These are phyloP conservation scores for Rhododendron simsii DNA, from an alignment of 148 eudicot species.

Conservation along the genomic window DNA sequence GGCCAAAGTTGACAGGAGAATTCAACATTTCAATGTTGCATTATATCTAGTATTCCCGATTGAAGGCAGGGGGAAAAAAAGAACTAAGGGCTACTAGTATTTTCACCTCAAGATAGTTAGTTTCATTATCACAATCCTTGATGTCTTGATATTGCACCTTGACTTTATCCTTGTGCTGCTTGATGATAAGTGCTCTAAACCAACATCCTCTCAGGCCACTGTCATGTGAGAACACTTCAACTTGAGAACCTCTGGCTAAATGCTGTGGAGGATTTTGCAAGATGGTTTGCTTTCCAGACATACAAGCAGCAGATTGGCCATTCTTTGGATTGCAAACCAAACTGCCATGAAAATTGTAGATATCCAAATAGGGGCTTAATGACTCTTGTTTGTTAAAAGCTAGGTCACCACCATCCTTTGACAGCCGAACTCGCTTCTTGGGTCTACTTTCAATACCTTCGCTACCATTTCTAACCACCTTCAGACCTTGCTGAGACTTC, in stretches of 20 bases:
- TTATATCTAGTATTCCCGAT: background rate
- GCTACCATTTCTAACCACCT: slow-evolving; percentile 17
- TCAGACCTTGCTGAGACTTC: slow-evolving; percentile 18
- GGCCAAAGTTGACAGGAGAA: background rate
- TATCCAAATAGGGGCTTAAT: slow-evolving; percentile 6
- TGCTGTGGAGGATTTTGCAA: slow-evolving; percentile 6
- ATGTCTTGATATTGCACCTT: slow-evolving; percentile 73
- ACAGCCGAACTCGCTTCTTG: slow-evolving; percentile 54
- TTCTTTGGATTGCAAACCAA: background rate
- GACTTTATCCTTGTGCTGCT: slow-evolving; percentile 63
- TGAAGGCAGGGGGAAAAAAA: background rate
- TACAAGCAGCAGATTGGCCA: slow-evolving; percentile 5
- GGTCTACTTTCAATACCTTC: slow-evolving; percentile 36
- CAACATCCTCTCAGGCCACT: slow-evolving; percentile 94
- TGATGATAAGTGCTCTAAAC: slow-evolving; percentile 66
- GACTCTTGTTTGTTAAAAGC: slow-evolving; percentile 10
- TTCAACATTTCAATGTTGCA: background rate
- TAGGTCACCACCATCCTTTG: slow-evolving; percentile 26
- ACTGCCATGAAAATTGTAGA: background rate
- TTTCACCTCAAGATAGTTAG: slow-evolving; percentile 58
- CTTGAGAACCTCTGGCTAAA: slow-evolving; percentile 44
- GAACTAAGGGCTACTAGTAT: background rate
- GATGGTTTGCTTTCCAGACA: slow-evolving; percentile 12
- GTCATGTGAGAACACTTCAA: slow-evolving; percentile 87
- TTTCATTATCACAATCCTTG: slow-evolving; percentile 68